phyloP scores from a whole-genome alignment of 169 alveolate species.

The Cryptosporidium ryanae region DNA sequence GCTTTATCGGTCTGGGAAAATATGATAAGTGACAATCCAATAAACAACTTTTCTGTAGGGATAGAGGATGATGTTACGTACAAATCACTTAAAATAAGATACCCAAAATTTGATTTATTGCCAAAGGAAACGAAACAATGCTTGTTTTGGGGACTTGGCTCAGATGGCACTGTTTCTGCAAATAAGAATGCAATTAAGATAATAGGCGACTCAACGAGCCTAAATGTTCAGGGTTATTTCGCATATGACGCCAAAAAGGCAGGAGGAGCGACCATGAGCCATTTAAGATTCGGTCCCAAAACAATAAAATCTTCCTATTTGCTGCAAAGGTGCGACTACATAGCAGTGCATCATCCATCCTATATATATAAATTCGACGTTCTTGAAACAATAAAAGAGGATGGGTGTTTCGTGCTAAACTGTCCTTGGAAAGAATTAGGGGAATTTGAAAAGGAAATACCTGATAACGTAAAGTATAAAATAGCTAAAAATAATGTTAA shows the following conservation, averaged over 20 bases:
- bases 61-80: conserved; percentile 80
- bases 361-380: conserved; percentile 63
- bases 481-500: conserved; percentile 74
- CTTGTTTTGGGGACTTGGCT: conserved; percentile 80
- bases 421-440: conserved; percentile 78
- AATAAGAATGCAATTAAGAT: conserved; percentile 82
- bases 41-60: conserved; percentile 80
- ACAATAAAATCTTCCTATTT: conserved; percentile 78
- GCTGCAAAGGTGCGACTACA: conserved; percentile 77
- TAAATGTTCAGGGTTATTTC: conserved; percentile 81
- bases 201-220: conserved; percentile 79
- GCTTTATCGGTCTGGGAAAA: conserved; percentile 78
- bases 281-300: conserved; percentile 80
- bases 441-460: conserved; percentile 40
- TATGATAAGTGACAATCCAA: conserved; percentile 75
- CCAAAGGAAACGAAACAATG: conserved; percentile 78
- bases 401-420: conserved; percentile 78
- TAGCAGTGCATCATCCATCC: conserved; percentile 81
- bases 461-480: conserved; percentile 35
- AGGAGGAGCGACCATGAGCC: conserved; percentile 82
- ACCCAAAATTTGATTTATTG: conserved; percentile 68
- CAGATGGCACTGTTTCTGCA: conserved; percentile 82
- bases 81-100: conserved; percentile 71
- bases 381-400: conserved; percentile 62
- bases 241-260: conserved; percentile 81